Percentiles rank a stretch among this genome's conserved stretches.
These are phyloP conservation scores for Kwoniella mangroviensis DNA, from an alignment of 768 basidiomycete species.

Conservation along the genomic window DNA sequence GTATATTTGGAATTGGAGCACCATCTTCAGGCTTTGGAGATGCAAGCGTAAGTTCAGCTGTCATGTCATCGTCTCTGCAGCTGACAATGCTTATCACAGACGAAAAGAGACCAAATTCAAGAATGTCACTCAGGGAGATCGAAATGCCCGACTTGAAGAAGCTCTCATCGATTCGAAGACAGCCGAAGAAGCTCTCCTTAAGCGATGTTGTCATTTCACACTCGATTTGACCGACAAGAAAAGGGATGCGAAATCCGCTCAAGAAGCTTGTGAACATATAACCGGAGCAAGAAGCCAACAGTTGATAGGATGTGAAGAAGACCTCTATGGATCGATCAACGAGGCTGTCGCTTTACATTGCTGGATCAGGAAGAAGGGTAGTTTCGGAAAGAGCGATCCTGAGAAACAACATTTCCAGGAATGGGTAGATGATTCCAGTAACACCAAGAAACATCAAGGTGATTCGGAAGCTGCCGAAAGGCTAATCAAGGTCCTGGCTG, in stretches of 20 bases:
- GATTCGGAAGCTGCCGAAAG: slow-evolving; percentile 44
- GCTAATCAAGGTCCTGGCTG: slow-evolving; percentile 36
- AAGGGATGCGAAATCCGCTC: slow-evolving; percentile 67
- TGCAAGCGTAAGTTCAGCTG: slow-evolving; percentile 61
- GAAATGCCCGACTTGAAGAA: slow-evolving; percentile 83
- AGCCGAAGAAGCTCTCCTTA: slow-evolving; percentile 80
- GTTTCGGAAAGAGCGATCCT: slow-evolving; percentile 76
- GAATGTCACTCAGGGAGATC: slow-evolving; percentile 62
- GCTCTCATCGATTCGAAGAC: slow-evolving; percentile 88
- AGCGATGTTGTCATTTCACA: slow-evolving; percentile 88
- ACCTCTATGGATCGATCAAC: slow-evolving; percentile 70
- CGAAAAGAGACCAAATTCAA: slow-evolving; percentile 53
- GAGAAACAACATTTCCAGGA: slow-evolving; percentile 69
- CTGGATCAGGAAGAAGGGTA: slow-evolving; percentile 63
- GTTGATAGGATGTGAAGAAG: slow-evolving; percentile 74
- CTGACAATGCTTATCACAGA: slow-evolving; percentile 25
- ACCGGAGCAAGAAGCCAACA: slow-evolving; percentile 79
- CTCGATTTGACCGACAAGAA: slow-evolving; percentile 47
- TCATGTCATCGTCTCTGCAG: slow-evolving; percentile 40
- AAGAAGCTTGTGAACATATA: slow-evolving; percentile 91
- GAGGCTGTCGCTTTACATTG: slow-evolving; percentile 69
- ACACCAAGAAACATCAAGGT: slow-evolving; percentile 38
- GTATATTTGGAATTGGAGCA: slow-evolving; percentile 95
- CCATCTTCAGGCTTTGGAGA: slow-evolving; percentile 85
- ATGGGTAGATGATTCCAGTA: slow-evolving; percentile 41